Evolutionary conservation across 331 rosid species (phyloP).

Genomic region (Quercus tomentella): DNA sequence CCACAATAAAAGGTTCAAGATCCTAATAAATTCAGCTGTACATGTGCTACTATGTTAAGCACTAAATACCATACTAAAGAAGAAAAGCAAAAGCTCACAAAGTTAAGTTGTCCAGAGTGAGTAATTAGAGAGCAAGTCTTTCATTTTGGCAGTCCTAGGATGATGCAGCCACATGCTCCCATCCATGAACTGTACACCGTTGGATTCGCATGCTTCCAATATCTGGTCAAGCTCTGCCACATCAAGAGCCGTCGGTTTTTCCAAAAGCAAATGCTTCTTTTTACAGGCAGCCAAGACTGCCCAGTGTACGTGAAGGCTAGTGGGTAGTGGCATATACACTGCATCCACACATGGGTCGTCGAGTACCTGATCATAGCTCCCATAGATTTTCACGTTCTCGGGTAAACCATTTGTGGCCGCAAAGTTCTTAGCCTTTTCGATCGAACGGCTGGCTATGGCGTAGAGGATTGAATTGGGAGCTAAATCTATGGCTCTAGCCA

Average conservation of each 20-base stretch:
- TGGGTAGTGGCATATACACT: slow-evolving; percentile 71
- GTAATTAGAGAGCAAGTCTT: slow-evolving; percentile 29
- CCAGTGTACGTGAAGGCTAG: slow-evolving; percentile 66
- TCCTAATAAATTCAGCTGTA: not conserved
- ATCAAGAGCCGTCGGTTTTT: slow-evolving; percentile 67
- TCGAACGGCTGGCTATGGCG: slow-evolving; percentile 70
- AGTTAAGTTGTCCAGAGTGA: slow-evolving; percentile 38
- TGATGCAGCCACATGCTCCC: slow-evolving; percentile 88
- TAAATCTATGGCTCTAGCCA: slow-evolving; percentile 61
- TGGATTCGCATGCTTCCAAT: slow-evolving; percentile 52
- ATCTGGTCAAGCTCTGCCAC: slow-evolving; percentile 58
- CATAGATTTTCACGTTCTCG: slow-evolving; percentile 36
- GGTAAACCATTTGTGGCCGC: slow-evolving; percentile 36
- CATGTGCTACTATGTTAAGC: not conserved
- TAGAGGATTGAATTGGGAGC: slow-evolving; percentile 59
- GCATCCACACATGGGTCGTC: slow-evolving; percentile 70
- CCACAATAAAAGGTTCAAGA: too few relatives aligned
- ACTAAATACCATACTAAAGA: too few relatives aligned
- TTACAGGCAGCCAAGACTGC: slow-evolving; percentile 57
- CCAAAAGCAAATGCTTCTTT: slow-evolving; percentile 78
- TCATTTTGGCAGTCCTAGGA: slow-evolving; percentile 63
- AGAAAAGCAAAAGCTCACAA: slow-evolving; percentile 29
- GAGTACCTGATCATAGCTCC: slow-evolving; percentile 56
- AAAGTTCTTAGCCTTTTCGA: slow-evolving; percentile 49
- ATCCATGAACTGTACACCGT: slow-evolving; percentile 83